Evolutionary conservation across 106 monocot genomes (phyloP), one percentile per base, ranked within the genome.

Genomic region (Allium sativum): DNA sequence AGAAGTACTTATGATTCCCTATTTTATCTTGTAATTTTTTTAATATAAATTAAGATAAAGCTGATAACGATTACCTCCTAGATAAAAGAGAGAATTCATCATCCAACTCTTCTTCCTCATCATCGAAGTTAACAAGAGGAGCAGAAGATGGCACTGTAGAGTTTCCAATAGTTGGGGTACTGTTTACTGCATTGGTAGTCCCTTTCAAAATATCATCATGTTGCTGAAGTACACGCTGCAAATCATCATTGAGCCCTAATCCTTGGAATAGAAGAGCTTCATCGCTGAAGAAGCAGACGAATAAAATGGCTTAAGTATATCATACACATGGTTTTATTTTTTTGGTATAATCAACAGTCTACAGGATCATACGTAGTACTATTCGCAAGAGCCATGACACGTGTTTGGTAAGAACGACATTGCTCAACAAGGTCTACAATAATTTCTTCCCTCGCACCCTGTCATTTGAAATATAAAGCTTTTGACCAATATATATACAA

Each of bases 401-500:
- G 82, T 19, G 47, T 74, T 70, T 98, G 82, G 70, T 80, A 76
- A 16, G 82, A 66, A 20, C 65, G 75, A 69, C 96, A 98, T 63
- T 98, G 91, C 71, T 85, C 96, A 18, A 91, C 87, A 61, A 98
- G 90, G 64, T 98, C 96, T 42, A 91, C 73, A 65, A 98, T 91
- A 45, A 98, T 65, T 69, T 98, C 96, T 74, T 91, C 78, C 70
- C 82, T 98, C 21, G 82, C 66, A 78, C 61, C 82, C 91, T 98
- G 80, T 60, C 42, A 50, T 50, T 50, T 50, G 6, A 15, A 50
- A 15, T 50, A 50, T 50, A 12, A 15, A 6, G 48, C 11, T 12
- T 50, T 3, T 50, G 48, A 15, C 8, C 12, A 47, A 47, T 12
- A 50, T 50, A 7, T 50, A 50, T 50, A 6, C 8, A 15, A 50